Conservation (phyloP, 2,329 filamentous ascomycete genomes). For the Zalaria sp. region DNA sequence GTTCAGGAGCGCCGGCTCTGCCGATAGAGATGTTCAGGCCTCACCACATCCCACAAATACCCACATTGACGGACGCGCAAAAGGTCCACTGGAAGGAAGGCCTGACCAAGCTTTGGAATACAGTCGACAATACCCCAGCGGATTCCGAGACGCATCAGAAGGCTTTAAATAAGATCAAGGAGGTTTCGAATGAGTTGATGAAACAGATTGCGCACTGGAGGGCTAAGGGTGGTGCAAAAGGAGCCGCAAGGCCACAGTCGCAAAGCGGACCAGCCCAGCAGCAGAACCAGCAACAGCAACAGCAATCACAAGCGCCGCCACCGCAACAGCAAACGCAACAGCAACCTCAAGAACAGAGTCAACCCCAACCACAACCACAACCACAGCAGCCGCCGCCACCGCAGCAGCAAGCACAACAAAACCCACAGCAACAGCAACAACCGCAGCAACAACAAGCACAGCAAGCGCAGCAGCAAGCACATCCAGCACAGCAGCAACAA, state of each 20-base stretch:
- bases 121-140: slow-evolving; percentile 4
- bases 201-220: slow-evolving; percentile 2
- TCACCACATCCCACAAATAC: slow-evolving; percentile 6
- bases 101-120: slow-evolving; percentile 7
- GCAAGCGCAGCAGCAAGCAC: slow-evolving; percentile 9
- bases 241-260: background rate
- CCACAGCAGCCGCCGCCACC: slow-evolving; percentile 5
- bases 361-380: slow-evolving; percentile 4
- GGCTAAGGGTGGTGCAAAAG: background rate
- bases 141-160: slow-evolving; percentile 7
- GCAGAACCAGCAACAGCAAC: slow-evolving; percentile 2
- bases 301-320: slow-evolving; percentile 8
- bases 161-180: slow-evolving; percentile 9
- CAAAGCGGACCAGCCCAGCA: slow-evolving; percentile 1
- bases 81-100: slow-evolving; percentile 5
- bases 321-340: slow-evolving; percentile 5
- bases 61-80: slow-evolving; percentile 5
- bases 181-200: slow-evolving; percentile 7
- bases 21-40: slow-evolving; percentile 7
- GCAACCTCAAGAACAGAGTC: slow-evolving; percentile 8
- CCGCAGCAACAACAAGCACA: slow-evolving; percentile 5
- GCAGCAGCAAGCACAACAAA: slow-evolving; percentile 5
- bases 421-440: slow-evolving; percentile 6
- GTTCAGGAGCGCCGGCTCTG: too few relatives aligned
- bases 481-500: slow-evolving; percentile 10